These are phyloP conservation scores for Candida maris DNA, from an alignment of 805 yeast genomes.

Conservation along the genomic window DNA sequence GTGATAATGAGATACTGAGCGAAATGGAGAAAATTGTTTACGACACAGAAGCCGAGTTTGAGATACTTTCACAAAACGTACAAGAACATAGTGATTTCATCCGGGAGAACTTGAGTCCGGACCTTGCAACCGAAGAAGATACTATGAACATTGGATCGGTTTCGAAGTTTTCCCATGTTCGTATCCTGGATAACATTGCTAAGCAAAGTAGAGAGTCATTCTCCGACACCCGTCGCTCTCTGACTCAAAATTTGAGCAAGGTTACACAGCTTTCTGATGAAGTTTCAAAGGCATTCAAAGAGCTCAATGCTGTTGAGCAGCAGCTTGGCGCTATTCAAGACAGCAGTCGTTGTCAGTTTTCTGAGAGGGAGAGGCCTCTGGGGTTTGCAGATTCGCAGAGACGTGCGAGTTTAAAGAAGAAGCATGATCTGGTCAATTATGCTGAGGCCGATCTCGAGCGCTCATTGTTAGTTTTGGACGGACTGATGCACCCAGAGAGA, in stretches of 20 bases:
- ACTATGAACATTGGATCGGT: constrained; percentile 22
- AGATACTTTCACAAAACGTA: constrained; percentile 22
- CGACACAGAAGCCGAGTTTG: constrained; percentile 30
- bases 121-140: constrained; percentile 20
- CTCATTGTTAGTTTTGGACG: constrained; percentile 25
- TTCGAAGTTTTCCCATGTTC: constrained; percentile 32
- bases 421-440: constrained; percentile 9
- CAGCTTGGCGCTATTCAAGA: constrained; percentile 7
- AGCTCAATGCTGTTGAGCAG: constrained; percentile 7
- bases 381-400: constrained; percentile 18
- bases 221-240: background rate
- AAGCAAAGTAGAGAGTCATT: constrained; percentile 1
- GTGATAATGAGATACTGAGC: constrained; percentile 13
- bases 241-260: background rate
- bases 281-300: constrained; percentile 6
- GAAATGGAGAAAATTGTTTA: constrained; percentile 29
- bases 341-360: background rate
- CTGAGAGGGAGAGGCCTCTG: constrained; percentile 13
- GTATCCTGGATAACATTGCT: constrained; percentile 15
- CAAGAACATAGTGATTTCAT: constrained; percentile 19
- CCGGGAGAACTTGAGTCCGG: constrained; percentile 19
- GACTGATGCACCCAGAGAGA: constrained; percentile 27
- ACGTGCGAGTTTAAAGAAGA: constrained; percentile 16
- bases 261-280: constrained; percentile 5
- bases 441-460: constrained; percentile 21